phyloP scores from a whole-genome alignment of 148 eudicot species.

The Amaranthus cruentus region DNA sequence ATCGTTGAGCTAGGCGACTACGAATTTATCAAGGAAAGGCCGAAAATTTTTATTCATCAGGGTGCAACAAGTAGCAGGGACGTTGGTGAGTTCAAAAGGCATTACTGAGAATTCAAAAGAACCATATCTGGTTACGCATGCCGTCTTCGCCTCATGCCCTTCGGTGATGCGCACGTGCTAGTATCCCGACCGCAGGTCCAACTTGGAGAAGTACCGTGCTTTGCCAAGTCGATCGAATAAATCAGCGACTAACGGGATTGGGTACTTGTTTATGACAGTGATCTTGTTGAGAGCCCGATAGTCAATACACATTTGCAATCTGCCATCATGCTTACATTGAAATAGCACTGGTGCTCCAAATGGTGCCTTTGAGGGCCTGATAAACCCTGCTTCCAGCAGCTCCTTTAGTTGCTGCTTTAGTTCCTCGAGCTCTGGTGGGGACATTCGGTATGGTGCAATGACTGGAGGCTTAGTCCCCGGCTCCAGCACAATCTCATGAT shows the following conservation, averaged over 20 bases:
- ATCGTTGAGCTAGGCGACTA: constrained; percentile 1
- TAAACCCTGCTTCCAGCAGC: background rate
- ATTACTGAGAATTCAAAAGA: background rate
- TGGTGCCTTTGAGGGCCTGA: no score
- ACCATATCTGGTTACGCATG: background rate
- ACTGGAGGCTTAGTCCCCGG: background rate
- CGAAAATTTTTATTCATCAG: constrained; percentile 9
- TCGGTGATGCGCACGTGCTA: background rate
- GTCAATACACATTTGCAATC: no score
- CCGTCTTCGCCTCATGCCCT: background rate
- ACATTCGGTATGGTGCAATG: background rate
- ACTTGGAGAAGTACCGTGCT: no score
- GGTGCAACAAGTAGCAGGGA: constrained; percentile 6
- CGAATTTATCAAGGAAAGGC: constrained; percentile 5
- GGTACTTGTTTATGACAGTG: background rate
- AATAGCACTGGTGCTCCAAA: no score
- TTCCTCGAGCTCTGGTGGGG: background rate
- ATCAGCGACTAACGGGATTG: background rate
- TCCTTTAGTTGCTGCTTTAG: background rate
- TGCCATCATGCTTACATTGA: no score
- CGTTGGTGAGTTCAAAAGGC: background rate
- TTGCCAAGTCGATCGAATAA: background rate
- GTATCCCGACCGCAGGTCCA: background rate
- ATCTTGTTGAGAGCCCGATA: background rate
- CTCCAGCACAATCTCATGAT: background rate